Evolutionary conservation across 2,329 filamentous ascomycete genomes (phyloP).

Genomic region (Parastagonospora nodorum): DNA sequence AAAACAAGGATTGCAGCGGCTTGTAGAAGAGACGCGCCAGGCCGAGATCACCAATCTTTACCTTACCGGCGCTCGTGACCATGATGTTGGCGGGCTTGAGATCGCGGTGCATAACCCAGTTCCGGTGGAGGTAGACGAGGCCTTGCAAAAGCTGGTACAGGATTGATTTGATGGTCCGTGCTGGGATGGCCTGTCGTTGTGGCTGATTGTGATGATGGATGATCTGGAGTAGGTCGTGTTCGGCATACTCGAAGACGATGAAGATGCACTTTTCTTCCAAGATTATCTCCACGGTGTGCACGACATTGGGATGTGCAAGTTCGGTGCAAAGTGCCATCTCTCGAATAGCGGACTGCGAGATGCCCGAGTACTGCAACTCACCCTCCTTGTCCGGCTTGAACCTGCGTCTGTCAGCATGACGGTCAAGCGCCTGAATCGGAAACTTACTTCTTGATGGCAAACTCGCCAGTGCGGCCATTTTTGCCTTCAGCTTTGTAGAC

Average conservation of each 20-base stretch:
- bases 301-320: constrained; percentile 84
- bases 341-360: constrained; percentile 94
- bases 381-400: constrained; percentile 99
- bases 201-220: constrained; percentile 97
- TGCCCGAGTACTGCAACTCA: constrained; percentile 94
- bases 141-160: constrained; percentile 96
- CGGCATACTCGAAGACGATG: constrained; percentile 99
- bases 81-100: constrained; percentile 99
- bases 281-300: constrained; percentile 91
- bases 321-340: constrained; percentile 98
- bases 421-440: not conserved
- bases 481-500: constrained; percentile 93
- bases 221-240: constrained; percentile 96
- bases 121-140: constrained; percentile 90
- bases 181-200: constrained; percentile 84
- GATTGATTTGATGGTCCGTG: constrained; percentile 87
- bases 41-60: constrained; percentile 94
- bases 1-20: constrained; percentile 87
- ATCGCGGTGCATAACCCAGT: constrained; percentile 97
- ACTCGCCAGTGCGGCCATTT: constrained; percentile 76
- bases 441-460: constrained; percentile 93
- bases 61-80: constrained; percentile 86
- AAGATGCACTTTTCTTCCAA: constrained; percentile 98
- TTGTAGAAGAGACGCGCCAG: constrained; percentile 93
- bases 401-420: constrained; percentile 44